Evolutionary conservation across 768 basidiomycete genomes (phyloP), one percentile per base, ranked within the genome.

Genomic region (Termitomyces sp.): DNA sequence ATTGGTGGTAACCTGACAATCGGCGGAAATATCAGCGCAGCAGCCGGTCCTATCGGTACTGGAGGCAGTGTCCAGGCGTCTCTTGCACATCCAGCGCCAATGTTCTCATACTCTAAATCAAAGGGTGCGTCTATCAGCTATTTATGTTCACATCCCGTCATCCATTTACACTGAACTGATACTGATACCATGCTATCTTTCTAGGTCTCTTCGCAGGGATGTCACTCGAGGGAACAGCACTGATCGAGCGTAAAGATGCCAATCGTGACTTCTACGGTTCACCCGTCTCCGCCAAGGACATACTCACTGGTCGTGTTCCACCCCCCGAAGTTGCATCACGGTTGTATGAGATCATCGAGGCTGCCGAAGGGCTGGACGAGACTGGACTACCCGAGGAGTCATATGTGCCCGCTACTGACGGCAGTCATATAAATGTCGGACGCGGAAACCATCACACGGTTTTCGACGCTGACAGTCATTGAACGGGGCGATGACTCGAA

Each of bases 231-330:
- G 96, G 97, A 1, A 98, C 96, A 0, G 90, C 81, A 32, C 80
- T 98, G 55, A 90, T 99, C 60, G 95, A 98, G 71, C 82, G 96
- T 63, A 97, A 94, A 70, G 95, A 98, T 68, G 89, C 96, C 50
- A 98, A 98, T 69, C 85, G 88, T 49, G 94, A 94, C 25, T 99
- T 98, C 74, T 98, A 98, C 63, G 96, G 96, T 3, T 94, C 93
- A 3, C 77, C 85, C 2, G 84, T 98, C 5, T 89, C 94, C 6
- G 92, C 94, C 0, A 79, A 81, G 57, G 94, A 96, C 66, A 95
- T 99, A 64, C 83, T 99, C 27, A 84, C 89, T 51, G 96, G 96
- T 37, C 86, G 88, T 19, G 95, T 98, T 1, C 97, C 96, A 5
- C 91, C 96, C n/a, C 96, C 97, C 0, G 96, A 98, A 73, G 92